Evolutionary conservation across 345 rosid genomes (phyloP), one percentile per base, ranked within the genome.

Genomic region (Citrus maxima): DNA sequence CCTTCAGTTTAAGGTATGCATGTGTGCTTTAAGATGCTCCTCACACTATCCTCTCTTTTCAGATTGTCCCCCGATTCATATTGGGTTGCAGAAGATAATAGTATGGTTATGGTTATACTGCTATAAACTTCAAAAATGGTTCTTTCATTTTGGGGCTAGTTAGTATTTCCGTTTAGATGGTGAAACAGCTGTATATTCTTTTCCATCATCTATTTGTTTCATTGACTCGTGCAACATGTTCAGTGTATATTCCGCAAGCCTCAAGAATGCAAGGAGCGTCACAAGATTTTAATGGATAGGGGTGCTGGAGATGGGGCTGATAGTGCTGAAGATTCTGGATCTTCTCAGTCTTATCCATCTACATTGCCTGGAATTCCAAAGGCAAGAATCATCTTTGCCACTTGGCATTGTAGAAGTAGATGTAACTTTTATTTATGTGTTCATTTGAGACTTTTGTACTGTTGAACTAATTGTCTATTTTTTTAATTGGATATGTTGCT

Each of bases 311-410:
- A 97, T 85, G 99, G 98, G 16, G 95, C 95, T 81, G 99, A 97
- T 80, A 97, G 98, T 84, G 98, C 98, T 77, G 99, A 97, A 83
- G 99, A 97, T 86, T 97, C 98, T 55, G 98, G 98, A 72, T 90
- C 96, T 80, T 97, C 97, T 77, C 98, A 92, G 88, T 86, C 99
- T 82, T 97, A 97, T 84, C 99, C 99, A 70, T 96, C 99, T 79
- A 93, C 98, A 76, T 88, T 97, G 83, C 99, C 99, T 81, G 99
- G 99, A 88, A 97, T 97, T 59, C 99, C 99, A 5, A 93, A 93
- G 98, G 99, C 88, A 82, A 77, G 80, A 70, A 64, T 70, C 30
- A 80, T 75, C 70, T 37, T 70, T 65, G 37, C 5, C 60, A 6
- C 30, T 4, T 25, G 7, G 40, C 73, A 67, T 68, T 70, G 73